Base-by-base conservation (phyloP, 345 rosid species). In the Pseudoturritis turrita region DNA sequence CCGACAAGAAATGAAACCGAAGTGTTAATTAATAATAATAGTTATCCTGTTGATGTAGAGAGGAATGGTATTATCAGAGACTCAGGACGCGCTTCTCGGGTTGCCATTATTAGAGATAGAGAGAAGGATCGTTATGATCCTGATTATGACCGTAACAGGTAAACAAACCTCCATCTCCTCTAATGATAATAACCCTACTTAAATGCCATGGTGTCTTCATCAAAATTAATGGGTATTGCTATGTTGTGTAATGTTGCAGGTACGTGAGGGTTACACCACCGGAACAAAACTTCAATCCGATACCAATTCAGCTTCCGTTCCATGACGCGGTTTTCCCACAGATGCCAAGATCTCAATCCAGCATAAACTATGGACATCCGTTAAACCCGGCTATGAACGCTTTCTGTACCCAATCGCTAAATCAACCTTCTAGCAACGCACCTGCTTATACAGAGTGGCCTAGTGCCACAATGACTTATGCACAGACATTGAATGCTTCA, bases 111-210 rank as follows among this genome's bases (percentile, higher is more conserved):
- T 59, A 89, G 88, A 77, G 97, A 95, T 70, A 85, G 90, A 72
- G 98, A 89, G 84, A 95, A 91, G 77, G 99, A 95, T 75, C 96
- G 89, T 40, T 81, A 78, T 59, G 99, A 91, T 75, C 99, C 99
- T 66, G 99, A 95, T 78, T 95, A 89, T 79, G 97, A 95, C 76
- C 85, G 97, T 44, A 95, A 89, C 83, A 69, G 78, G 78, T 52
- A 39, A 39, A 43, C 47, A 10, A 47, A 55, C n/a, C 25, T 59
- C 4, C 29, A 22, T 62, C 11, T 7, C 19, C 41, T 35, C 31
- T 44, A 17, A 26, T 44, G 62, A 63, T 45, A 43, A 7, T 3
- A 62, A 41, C 56, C 10, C 17, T 35, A 36, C 0, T n/a, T n/a
- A n/a, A n/a, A n/a, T n/a, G 33, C 14, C 45, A 62, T 23, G 21